phyloP scores from a whole-genome alignment of 805 yeast genomes.

The Sugiyamaella lignohabitans region DNA sequence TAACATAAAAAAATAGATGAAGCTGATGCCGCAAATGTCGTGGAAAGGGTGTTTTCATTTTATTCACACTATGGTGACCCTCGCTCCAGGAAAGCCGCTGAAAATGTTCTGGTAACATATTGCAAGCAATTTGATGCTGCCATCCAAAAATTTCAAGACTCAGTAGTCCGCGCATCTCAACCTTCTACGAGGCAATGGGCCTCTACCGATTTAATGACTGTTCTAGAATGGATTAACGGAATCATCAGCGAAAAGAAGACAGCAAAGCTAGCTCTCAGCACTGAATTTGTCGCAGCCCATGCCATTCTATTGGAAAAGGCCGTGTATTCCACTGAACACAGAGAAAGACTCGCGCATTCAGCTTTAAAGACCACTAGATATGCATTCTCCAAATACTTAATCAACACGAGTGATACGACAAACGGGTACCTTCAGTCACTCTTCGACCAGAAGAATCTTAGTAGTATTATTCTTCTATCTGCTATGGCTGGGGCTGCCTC shows the following conservation, averaged over 20 bases:
- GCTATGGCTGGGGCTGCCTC: slow-evolving; percentile 31
- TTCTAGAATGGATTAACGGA: slow-evolving; percentile 51
- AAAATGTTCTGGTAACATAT: slow-evolving; percentile 36
- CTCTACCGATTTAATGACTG: slow-evolving; percentile 47
- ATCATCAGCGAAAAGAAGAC: slow-evolving; percentile 6
- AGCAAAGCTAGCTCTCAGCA: background rate
- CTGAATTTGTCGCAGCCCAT: slow-evolving; percentile 30
- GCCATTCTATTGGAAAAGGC: slow-evolving; percentile 39
- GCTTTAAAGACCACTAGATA: slow-evolving; percentile 27
- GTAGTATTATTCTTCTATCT: slow-evolving; percentile 32
- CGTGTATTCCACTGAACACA: slow-evolving; percentile 21
- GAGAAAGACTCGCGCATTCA: slow-evolving; percentile 16
- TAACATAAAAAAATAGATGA: too few relatives aligned
- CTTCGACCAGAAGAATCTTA: slow-evolving; percentile 14
- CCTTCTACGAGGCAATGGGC: slow-evolving; percentile 32
- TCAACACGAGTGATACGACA: background rate
- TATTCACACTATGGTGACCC: slow-evolving; percentile 47
- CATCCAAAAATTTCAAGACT: slow-evolving; percentile 30
- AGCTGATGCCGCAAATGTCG: background rate
- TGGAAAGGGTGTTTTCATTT: slow-evolving; percentile 38
- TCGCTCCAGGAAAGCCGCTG: slow-evolving; percentile 40
- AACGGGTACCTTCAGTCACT: slow-evolving; percentile 7
- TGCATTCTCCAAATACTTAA: slow-evolving; percentile 8
- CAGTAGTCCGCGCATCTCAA: background rate
- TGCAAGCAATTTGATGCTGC: slow-evolving; percentile 32